A percentile compares a stretch with the other conserved stretches of the same genome.
phyloP scores from a whole-genome alignment of 305 asterid genomes.

The Coffea humblotiana region DNA sequence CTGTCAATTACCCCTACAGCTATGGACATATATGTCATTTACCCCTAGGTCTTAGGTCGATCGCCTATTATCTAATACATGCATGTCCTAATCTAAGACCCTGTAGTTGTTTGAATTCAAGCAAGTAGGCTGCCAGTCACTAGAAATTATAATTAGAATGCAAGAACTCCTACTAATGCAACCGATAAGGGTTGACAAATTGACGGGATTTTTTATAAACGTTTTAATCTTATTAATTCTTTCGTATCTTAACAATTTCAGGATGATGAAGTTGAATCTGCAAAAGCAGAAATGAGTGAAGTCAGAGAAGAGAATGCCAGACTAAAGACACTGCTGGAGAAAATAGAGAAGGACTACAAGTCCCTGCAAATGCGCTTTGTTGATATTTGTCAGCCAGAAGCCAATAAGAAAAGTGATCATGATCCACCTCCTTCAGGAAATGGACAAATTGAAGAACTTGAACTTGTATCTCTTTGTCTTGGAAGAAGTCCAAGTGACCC shows the following conservation, averaged over 20 bases:
- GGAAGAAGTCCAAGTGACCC: conserved; percentile 45
- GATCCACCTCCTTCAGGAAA: background rate
- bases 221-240: background rate
- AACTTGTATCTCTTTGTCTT: conserved; percentile 72
- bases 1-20: background rate
- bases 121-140: background rate
- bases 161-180: background rate
- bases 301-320: conserved; percentile 68
- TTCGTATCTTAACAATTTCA: background rate
- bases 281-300: conserved; percentile 49
- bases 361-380: conserved; percentile 46
- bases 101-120: background rate
- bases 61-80: background rate
- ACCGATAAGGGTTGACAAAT: background rate
- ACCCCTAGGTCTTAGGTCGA: background rate
- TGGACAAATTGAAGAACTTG: conserved; percentile 24
- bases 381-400: conserved; percentile 28
- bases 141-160: background rate
- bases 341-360: conserved; percentile 63
- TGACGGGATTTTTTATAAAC: background rate
- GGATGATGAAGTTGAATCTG: conserved; percentile 54
- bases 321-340: conserved; percentile 47
- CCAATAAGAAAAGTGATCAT: conserved; percentile 14
- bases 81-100: background rate
- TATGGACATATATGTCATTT: no score